These are phyloP conservation scores for Macrolepiota albuminosa DNA, from an alignment of 768 basidiomycete species.

Conservation along the genomic window DNA sequence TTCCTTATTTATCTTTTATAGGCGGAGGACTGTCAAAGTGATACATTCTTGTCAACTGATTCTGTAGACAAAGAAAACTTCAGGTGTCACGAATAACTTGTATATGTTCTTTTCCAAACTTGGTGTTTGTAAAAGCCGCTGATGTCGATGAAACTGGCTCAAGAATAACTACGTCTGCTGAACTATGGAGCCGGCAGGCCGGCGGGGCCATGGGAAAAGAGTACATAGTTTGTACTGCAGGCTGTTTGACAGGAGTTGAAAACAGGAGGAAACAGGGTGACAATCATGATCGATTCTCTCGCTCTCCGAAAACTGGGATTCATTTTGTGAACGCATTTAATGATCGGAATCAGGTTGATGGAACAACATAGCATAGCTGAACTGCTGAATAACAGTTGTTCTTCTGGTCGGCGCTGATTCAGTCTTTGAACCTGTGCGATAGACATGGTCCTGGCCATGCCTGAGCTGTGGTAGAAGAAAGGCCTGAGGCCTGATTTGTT, in stretches of 20 bases:
- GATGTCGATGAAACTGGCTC: neutral
- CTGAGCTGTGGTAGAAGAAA: neutral
- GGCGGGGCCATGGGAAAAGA: neutral
- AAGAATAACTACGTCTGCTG: neutral
- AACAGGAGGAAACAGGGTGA: neutral
- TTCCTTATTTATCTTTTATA: neutral
- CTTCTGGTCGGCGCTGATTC: neutral
- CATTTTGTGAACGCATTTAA: neutral
- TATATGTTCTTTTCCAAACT: neutral
- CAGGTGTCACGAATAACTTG: neutral
- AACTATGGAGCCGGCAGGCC: neutral
- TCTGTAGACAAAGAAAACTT: neutral
- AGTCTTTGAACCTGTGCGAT: neutral
- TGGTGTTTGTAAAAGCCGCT: no score
- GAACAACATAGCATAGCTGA: neutral
- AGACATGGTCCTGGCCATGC: neutral
- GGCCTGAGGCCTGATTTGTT: neutral
- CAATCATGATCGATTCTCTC: neutral
- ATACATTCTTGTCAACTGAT: neutral
- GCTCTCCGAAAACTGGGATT: neutral
- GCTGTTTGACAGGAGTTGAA: neutral
- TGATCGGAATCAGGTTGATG: neutral
- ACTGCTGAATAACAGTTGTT: neutral
- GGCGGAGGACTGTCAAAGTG: neutral
- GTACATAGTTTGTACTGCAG: neutral